Base-by-base conservation (phyloP, 1,284 basidiomycete species). In the Cutaneotrichosporon curvatum region DNA sequence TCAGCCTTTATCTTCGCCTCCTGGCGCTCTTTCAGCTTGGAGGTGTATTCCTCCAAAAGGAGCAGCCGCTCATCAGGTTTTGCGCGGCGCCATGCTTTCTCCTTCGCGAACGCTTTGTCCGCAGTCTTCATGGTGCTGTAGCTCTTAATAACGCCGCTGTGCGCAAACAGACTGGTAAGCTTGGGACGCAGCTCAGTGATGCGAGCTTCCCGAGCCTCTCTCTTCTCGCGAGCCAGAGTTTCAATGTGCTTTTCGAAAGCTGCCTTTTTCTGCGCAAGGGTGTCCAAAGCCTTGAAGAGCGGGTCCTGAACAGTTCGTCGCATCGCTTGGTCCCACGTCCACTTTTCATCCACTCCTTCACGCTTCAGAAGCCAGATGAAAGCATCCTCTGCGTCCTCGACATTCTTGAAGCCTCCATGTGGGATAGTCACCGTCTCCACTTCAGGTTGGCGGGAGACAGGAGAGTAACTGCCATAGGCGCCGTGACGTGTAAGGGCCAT, bases 281-380 rank as follows among this genome's bases (percentile, higher is more conserved):
- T 88, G 65, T 87, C 88, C 51, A 98, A 76, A 40, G 90, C 85
- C 74, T 92, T 95, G 75, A 96, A 98, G 56, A 96, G 74, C 32
- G 95, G 92, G 74, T 98, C 94, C 58, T 91, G 96, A 72, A 99
- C 92, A 70, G 95, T 90, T 59, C 86, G 85, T 61, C 94, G 81
- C 86, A 98, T 95, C 39, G 92, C 91, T 73, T 88, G 83, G 70
- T 99, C 95, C 95, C 95, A 99, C 18, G 89, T 92, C 87, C 88
- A 96, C 56, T 79, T 82, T 39, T 85, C 81, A 72, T 90, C 87
- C 40, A 98, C 84, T 19, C 87, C 85, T 42, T 87, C 86, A 66
- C 87, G 85, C 60, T 83, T 80, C 55, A 99, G 74, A 43, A 98
- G 76, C 71, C 86, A 84, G 57, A 83, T 82, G 70, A 99, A 98